A percentile compares a stretch with the other conserved stretches of the same genome.
Evolutionary conservation across 1,284 basidiomycete species (phyloP).

Genomic region (Lentinus polychrous): DNA sequence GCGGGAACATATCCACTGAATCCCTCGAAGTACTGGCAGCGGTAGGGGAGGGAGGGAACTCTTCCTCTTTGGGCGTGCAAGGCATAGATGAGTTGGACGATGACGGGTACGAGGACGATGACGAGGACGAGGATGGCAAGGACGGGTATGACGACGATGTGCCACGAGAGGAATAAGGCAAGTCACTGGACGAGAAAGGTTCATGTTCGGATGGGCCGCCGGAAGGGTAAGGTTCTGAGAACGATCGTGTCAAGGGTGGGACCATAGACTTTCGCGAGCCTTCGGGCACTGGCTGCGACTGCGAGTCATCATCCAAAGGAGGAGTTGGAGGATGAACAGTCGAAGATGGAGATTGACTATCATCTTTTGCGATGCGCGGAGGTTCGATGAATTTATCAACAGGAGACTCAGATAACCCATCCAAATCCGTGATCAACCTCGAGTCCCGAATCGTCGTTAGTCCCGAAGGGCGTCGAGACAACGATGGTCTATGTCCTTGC

Average conservation of each 20-base stretch:
- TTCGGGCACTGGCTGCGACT: too few species aligned
- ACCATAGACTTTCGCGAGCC: too few species aligned
- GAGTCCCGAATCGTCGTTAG: slow-evolving; percentile 25
- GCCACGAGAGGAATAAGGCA: not conserved
- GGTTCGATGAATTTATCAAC: not conserved
- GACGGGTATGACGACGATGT: not conserved
- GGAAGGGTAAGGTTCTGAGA: not conserved
- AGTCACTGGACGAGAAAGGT: not conserved
- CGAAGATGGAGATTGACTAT: too few species aligned
- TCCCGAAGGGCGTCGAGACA: slow-evolving; percentile 16
- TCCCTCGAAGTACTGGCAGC: not conserved
- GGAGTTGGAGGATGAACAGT: too few species aligned
- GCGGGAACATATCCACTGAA: not conserved
- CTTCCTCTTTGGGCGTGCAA: not conserved
- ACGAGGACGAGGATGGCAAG: not conserved
- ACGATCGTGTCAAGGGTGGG: not conserved
- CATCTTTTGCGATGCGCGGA: too few species aligned
- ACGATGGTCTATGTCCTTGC: too few species aligned
- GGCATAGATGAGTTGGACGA: not conserved
- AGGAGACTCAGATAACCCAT: not conserved
- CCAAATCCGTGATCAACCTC: slow-evolving; percentile 14
- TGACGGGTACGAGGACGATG: not conserved
- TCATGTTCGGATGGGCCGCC: not conserved
- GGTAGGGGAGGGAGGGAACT: not conserved
- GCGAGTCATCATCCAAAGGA: too few species aligned